Base-by-base conservation (phyloP, 352 stramenopile species). In the Thalassiosira hispida region DNA sequence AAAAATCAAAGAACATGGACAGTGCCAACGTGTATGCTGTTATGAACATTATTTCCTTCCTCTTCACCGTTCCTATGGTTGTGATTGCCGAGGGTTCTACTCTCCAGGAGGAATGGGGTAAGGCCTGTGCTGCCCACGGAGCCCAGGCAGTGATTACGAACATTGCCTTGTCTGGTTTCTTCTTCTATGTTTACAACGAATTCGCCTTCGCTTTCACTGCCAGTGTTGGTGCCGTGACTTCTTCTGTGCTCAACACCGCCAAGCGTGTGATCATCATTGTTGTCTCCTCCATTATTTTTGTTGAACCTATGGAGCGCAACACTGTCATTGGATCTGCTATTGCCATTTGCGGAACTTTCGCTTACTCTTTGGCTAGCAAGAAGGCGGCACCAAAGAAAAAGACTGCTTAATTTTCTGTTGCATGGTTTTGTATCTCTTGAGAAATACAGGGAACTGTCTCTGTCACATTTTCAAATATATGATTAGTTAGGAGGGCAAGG, bases 261-360 rank as follows among this genome's bases (percentile, higher is more conserved):
- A 96, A 96, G 86, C 87, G 92, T 73, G 91, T 96, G 11, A 95
- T 96, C 55, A 95, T 96, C 83, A 95, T 96, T 79, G 88, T 94
- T 35, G 89, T 91, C 20, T 91, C 87, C 47, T 82, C 93, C 16
- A 76, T 95, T 74, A 86, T 95, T n/a, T 95, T 96, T 75, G 62
- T 90, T 59, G 93, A 95, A 75, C 72, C 85, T 40, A 95, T 96
- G 86, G 86, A 93, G 73, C 80, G 84, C 57, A 94, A 92, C 60
- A 93, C 87, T 53, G 83, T 94, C 20, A 83, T 95, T 69, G 92
- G 92, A 73, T 92, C 84, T 59, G 81, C 89, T 38, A 92, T 96
- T 80, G 92, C 85, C 12, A 94, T 96, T 77, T 38, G 47, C 16
- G 92, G 92, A 76, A 93, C 91, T n/a, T 92, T 95, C 64, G 81